phyloP scores from a whole-genome alignment of 495 filamentous ascomycete genomes.

The Podospora pseudocomata region DNA sequence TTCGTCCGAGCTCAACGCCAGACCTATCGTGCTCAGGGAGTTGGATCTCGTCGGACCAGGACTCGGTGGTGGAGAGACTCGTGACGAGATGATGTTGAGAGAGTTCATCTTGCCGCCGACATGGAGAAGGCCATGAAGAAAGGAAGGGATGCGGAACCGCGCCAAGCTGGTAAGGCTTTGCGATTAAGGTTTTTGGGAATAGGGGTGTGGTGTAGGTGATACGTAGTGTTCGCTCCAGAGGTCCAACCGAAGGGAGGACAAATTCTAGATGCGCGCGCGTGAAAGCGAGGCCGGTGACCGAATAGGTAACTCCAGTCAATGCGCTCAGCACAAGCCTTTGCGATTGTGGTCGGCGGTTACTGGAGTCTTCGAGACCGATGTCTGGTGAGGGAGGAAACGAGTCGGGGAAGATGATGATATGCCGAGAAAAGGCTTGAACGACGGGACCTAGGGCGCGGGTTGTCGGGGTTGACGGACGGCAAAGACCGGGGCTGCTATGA shows the following conservation, averaged over 20 bases:
- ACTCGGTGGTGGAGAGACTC: constrained; percentile 61
- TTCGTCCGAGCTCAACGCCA: constrained; percentile 45
- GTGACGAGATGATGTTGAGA: constrained; percentile 86
- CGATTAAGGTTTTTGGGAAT: constrained; percentile 8
- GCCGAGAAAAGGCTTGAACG: constrained; percentile 18
- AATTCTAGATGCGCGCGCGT: not conserved
- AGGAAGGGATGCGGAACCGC: constrained; percentile 23
- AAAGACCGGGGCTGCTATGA: constrained; percentile 17
- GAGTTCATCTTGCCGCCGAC: constrained; percentile 81
- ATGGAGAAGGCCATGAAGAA: constrained; percentile 37
- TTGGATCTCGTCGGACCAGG: constrained; percentile 60
- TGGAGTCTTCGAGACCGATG: not conserved
- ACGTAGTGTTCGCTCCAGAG: not conserved
- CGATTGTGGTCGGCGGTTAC: not conserved
- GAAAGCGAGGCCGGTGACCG: not conserved
- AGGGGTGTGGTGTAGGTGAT: too few species aligned
- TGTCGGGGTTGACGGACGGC: constrained; percentile 12
- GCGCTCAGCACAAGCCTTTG: constrained; percentile 11
- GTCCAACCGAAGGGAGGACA: constrained; percentile 11
- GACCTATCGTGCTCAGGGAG: constrained; percentile 56
- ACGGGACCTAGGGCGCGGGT: not conserved
- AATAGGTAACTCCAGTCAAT: not conserved
- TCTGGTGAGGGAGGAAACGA: not conserved
- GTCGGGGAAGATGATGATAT: constrained; percentile 6
- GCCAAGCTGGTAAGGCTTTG: constrained; percentile 12